Conservation (phyloP, 495 filamentous ascomycete genomes). For the Amphirosellinia nigrospora region DNA sequence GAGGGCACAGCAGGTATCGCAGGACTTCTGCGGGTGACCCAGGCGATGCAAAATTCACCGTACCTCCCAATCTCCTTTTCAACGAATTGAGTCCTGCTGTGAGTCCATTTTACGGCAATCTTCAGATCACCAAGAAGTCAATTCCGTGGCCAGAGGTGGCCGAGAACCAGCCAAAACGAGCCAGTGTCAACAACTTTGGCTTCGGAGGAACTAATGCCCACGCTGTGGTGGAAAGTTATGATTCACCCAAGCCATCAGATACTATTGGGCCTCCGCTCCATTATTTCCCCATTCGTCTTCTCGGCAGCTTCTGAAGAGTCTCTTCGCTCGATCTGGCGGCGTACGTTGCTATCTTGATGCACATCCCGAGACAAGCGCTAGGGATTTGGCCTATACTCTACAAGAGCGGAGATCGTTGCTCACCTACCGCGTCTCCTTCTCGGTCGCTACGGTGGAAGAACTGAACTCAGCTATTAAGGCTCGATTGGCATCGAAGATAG, state of each 20-base stretch:
- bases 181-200: conserved; percentile 10
- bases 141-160: background rate
- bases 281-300: conserved; percentile 8
- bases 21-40: too few species aligned
- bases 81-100: background rate
- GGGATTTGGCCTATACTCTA: background rate
- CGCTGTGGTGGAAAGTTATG: too few species aligned
- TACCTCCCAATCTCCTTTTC: conserved; percentile 13
- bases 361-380: background rate
- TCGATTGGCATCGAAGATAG: too few species aligned
- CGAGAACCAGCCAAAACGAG: background rate
- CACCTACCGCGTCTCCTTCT: background rate
- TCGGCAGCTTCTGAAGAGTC: background rate
- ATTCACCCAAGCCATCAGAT: too few species aligned
- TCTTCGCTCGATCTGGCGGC: too few species aligned
- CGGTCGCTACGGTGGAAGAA: background rate
- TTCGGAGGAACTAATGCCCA: too few species aligned
- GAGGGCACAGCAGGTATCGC: too few species aligned
- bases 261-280: too few species aligned
- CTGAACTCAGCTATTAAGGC: too few species aligned
- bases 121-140: background rate
- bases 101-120: background rate
- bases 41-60: background rate
- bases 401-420: background rate
- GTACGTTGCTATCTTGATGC: too few species aligned